Conservation (phyloP, 768 basidiomycete species). For the Mycena rosella region DNA sequence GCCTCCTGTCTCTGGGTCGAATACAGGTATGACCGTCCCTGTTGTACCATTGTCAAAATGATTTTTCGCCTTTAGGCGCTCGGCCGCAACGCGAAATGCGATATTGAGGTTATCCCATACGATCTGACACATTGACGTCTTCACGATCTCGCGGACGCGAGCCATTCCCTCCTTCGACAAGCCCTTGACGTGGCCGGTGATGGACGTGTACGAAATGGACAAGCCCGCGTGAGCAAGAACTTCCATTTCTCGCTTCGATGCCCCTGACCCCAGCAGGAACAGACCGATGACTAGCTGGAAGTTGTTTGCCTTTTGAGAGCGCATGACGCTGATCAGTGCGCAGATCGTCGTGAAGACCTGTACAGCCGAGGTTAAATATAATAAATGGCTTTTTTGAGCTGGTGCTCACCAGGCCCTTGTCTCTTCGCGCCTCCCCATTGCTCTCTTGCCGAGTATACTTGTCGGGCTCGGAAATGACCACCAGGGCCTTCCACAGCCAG, state of each 20-base stretch:
- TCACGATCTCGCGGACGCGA: slow-evolving; percentile 35
- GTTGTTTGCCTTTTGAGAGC: slow-evolving; percentile 34
- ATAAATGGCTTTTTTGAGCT: background rate
- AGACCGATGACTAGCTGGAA: slow-evolving; percentile 34
- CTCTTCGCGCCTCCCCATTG: background rate
- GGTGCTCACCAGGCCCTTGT: slow-evolving; percentile 7
- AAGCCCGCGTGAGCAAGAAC: slow-evolving; percentile 36
- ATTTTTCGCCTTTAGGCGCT: slow-evolving; percentile 40
- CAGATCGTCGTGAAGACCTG: slow-evolving; percentile 36
- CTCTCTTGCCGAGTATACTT: background rate
- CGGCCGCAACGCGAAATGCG: slow-evolving; percentile 40
- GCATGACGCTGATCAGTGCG: slow-evolving; percentile 23
- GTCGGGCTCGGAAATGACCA: background rate
- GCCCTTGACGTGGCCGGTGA: slow-evolving; percentile 20
- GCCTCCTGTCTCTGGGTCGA: slow-evolving; percentile 20
- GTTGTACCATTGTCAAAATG: slow-evolving; percentile 48
- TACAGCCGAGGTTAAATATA: background rate
- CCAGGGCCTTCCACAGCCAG: slow-evolving; percentile 1
- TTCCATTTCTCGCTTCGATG: slow-evolving; percentile 32
- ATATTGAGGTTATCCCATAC: slow-evolving; percentile 49
- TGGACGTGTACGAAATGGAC: slow-evolving; percentile 18
- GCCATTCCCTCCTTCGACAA: slow-evolving; percentile 21
- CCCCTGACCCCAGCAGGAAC: slow-evolving; percentile 33
- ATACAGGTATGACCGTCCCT: slow-evolving; percentile 40
- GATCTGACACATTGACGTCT: slow-evolving; percentile 29